Evolutionary conservation across 148 eudicot species (phyloP), one percentile per base, ranked within the genome.

Genomic region (Silene conica): DNA sequence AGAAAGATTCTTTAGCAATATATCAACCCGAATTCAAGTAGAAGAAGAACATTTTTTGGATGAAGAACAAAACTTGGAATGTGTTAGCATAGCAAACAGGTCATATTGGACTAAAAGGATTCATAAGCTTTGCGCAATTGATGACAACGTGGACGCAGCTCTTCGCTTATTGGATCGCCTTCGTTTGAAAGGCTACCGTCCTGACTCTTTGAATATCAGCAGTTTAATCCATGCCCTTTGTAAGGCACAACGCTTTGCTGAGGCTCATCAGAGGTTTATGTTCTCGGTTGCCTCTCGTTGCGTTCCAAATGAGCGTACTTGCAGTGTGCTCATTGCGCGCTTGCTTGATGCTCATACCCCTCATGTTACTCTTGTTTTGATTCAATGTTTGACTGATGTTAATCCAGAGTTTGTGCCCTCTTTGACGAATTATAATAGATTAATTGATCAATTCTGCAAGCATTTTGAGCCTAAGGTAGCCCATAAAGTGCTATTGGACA

Each of bases 211-310:
- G 71, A 93, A 93, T 70, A 78, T 93, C 76, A 86, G 82, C 81
- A 87, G 87, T 82, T 79, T 89, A 11, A 82, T 89, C 26, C 98
- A 94, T 75, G 87, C 87, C 6, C 90, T 94, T 58, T 94, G 97
- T 72, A 54, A 73, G 60, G 76, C 87, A 45, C 63, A 50, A 21
- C 87, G 95, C n/a, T 89, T 85, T 74, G 69, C 72, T 3, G 89
- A 93, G 78, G 96, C 97, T 62, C 98, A 89, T 63, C 82, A 74
- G 12, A 85, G 84, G 4, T 80, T 91, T 38, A 70, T 86, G 65
- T 73, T 75, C 16, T 84, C 67, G 62, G 52, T 89, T 15, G 58
- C 80, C 15, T 80, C 88, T 5, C 57, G 56, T 9, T 71, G 69
- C 25, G 34, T 84, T 41, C 96, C 94, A 0, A 90, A 91, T 60